phyloP scores from a whole-genome alignment of 179 eudicot genomes.

The Silene noctiflora region DNA sequence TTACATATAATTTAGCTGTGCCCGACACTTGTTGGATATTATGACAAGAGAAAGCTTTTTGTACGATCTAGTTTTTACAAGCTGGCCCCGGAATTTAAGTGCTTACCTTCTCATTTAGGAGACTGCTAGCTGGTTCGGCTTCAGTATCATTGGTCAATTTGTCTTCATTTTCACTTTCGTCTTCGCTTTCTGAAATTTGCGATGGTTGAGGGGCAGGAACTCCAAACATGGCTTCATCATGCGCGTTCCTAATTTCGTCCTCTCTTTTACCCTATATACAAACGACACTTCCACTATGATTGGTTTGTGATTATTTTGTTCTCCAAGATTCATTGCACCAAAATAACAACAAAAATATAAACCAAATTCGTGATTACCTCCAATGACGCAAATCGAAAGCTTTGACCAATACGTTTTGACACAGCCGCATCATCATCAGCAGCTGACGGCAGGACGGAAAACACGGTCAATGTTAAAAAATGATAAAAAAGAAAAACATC shows the following conservation, averaged over 20 bases:
- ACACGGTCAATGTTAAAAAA: neutral
- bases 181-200: conserved; percentile 39
- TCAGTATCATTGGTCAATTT: conserved; percentile 24
- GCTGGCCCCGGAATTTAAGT: neutral
- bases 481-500: neutral
- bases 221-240: conserved; percentile 94
- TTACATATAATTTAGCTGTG: neutral
- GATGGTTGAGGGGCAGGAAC: conserved; percentile 44
- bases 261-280: conserved; percentile 56
- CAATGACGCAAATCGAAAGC: conserved; percentile 74
- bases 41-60: neutral
- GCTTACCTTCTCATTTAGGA: conserved; percentile 65
- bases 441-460: conserved; percentile 40
- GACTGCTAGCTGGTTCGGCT: conserved; percentile 38
- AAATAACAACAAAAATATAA: conserved; percentile 8
- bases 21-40: neutral
- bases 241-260: conserved; percentile 68
- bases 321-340: neutral
- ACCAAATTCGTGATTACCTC: conserved; percentile 46
- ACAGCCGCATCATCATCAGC: conserved; percentile 74
- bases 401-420: conserved; percentile 74
- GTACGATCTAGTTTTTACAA: neutral
- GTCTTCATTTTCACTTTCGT: conserved; percentile 30
- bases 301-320: neutral
- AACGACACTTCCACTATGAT: neutral